Percentiles rank a stretch among this genome's conserved stretches.
Evolutionary conservation across 2,329 filamentous ascomycete genomes (phyloP).

Genomic region (Xylaria sp.): DNA sequence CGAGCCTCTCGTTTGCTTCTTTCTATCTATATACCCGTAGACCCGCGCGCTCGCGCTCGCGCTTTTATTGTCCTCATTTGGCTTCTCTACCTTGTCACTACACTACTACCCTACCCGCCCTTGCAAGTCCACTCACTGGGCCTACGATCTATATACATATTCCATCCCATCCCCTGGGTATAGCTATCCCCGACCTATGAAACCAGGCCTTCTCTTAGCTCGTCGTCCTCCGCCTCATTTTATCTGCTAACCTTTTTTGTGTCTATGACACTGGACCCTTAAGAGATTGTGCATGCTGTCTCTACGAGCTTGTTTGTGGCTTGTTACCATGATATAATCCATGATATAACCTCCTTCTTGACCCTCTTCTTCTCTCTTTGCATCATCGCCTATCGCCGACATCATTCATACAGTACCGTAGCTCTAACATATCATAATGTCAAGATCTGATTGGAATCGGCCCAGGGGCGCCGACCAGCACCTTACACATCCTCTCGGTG

Average conservation of each 20-base stretch:
- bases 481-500: conserved; percentile 41
- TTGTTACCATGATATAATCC: conserved; percentile 24
- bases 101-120: conserved; percentile 12
- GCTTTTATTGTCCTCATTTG: conserved; percentile 19
- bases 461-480: conserved; percentile 32
- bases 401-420: background rate
- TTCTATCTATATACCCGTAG: conserved; percentile 9
- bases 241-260: conserved; percentile 1
- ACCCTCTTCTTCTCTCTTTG: conserved; percentile 15
- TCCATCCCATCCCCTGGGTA: conserved; percentile 23
- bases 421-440: conserved; percentile 49
- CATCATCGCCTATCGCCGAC: conserved; percentile 6
- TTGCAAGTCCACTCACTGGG: conserved; percentile 18
- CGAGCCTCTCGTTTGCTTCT: conserved; percentile 22
- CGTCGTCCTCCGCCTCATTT: conserved; percentile 8
- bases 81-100: conserved; percentile 15
- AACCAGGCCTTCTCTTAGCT: conserved; percentile 14
- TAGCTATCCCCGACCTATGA: conserved; percentile 31
- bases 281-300: conserved; percentile 7
- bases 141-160: conserved; percentile 17
- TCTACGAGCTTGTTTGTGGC: conserved; percentile 19
- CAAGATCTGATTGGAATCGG: conserved; percentile 41
- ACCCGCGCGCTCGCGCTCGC: conserved; percentile 30
- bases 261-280: conserved; percentile 1
- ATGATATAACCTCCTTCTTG: conserved; percentile 21